These are phyloP conservation scores for Melampsora larici-populina DNA, from an alignment of 1,284 basidiomycete species.

Conservation along the genomic window DNA sequence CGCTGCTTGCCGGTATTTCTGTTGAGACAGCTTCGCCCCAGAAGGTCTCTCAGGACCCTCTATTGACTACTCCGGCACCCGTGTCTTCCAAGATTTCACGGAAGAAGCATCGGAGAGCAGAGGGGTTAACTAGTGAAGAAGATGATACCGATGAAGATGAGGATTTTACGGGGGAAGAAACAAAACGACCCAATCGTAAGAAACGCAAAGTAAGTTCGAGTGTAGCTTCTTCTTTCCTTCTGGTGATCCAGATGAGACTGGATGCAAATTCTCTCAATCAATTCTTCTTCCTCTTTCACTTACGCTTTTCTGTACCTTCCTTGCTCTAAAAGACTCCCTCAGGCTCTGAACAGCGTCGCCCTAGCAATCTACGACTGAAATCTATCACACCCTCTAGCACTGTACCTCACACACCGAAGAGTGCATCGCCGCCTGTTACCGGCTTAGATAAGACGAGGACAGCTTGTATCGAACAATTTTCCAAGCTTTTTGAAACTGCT, in stretches of 20 bases:
- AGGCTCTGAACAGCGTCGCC: constrained; percentile 19
- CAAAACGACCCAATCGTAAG: neutral
- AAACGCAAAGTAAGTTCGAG: constrained; percentile 33
- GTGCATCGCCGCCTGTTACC: constrained; percentile 1
- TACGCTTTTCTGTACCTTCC: neutral
- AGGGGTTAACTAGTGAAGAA: constrained; percentile 39
- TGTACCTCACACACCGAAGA: constrained; percentile 15
- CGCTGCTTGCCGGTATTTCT: neutral
- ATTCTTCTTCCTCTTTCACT: neutral
- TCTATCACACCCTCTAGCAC: constrained; percentile 25
- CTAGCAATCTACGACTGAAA: constrained; percentile 20
- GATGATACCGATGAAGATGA: constrained; percentile 15
- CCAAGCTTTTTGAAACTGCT: constrained; percentile 33
- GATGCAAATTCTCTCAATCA: too few relatives aligned
- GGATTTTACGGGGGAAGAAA: constrained; percentile 34
- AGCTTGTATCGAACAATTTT: constrained; percentile 39
- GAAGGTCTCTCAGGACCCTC: neutral
- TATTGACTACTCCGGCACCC: neutral
- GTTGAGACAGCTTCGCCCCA: neutral
- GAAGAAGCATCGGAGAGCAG: constrained; percentile 22
- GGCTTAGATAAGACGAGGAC: constrained; percentile 33
- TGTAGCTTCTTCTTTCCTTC: neutral
- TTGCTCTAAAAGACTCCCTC: constrained; percentile 21
- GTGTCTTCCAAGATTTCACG: constrained; percentile 6
- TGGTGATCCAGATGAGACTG: too few relatives aligned